Evolutionary conservation across 208 protist genomes (phyloP), one percentile per base, ranked within the genome.

Genomic region (Acanthamoeba castellanii): DNA sequence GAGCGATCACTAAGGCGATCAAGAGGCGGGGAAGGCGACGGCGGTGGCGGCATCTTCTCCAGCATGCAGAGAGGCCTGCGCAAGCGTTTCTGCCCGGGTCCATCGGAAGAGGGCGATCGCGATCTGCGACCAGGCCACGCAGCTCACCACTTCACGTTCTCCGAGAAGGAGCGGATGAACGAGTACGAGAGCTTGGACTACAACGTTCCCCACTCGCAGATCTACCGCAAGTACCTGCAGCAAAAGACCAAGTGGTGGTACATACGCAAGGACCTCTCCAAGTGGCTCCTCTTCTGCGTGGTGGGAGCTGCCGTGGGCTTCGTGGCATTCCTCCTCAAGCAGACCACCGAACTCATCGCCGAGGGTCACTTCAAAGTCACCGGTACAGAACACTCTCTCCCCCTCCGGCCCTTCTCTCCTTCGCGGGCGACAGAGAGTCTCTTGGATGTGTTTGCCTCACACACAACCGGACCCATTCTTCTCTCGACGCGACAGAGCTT

Each of bases 141-240:
- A 16, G 50, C 97, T 22, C 98, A 98, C 92, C 78, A 96, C 5
- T 98, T 98, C 76, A 97, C 97, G 0, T 92, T 95, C 20, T 96
- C 97, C 45, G 97, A 98, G 95, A 95, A 97, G 37, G 94, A 95
- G 13, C 95, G 96, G n/a, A 98, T 98, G 97, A 97, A 97, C 70
- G 95, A 96, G n/a, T 98, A 97, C 94, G 97, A 98, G 95, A 97
- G 96, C 94, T 97, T 98, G 84, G 97, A 98, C 96, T 98, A 98
- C 95, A 96, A 95, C 34, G 96, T 96, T 95, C 94, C 96, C 1
- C 97, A 98, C 78, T 97, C 95, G 2, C 92, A 97, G 45, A 88
- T 97, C 30, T 97, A 98, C 95, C 95, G 96, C 50, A 93, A 96
- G 22, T 92, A 96, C 52, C 90, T 81, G 9, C 72, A 66, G 94